phyloP scores from a whole-genome alignment of 257 asterid species.

The Ajuga chamaepitys region DNA sequence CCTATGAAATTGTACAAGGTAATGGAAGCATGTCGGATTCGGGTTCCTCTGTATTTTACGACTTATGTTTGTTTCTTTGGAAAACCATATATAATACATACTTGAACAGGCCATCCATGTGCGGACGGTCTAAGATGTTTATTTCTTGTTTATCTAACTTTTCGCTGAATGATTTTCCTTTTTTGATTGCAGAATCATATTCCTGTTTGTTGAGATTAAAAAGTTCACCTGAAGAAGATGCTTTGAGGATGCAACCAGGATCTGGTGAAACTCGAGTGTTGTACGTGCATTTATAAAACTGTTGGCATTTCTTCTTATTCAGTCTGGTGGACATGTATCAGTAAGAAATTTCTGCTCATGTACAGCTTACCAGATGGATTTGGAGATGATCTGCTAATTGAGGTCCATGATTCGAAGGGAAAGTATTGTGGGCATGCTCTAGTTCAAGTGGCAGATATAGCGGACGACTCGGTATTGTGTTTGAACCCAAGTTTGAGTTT shows the following conservation, averaged over 20 bases:
- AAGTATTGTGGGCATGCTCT: slow-evolving; percentile 69
- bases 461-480: slow-evolving; percentile 77
- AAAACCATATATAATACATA: background rate
- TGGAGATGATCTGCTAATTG: slow-evolving; percentile 81
- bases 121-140: background rate
- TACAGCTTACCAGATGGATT: slow-evolving; percentile 87
- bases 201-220: slow-evolving; percentile 77
- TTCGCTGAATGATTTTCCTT: background rate
- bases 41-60: background rate
- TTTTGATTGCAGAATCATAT: slow-evolving; percentile 55
- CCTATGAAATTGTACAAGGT: slow-evolving; percentile 82
- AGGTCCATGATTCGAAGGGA: slow-evolving; percentile 81
- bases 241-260: slow-evolving; percentile 90
- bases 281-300: slow-evolving; percentile 40
- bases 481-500: background rate
- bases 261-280: slow-evolving; percentile 88
- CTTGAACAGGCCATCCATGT: background rate
- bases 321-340: background rate
- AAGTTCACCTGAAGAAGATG: slow-evolving; percentile 77
- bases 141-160: background rate
- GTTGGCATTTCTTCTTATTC: slow-evolving; percentile 2
- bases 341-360: slow-evolving; percentile 6
- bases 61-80: background rate
- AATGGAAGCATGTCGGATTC: background rate
- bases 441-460: slow-evolving; percentile 86